Evolutionary conservation across 2,329 filamentous ascomycete species (phyloP).

Genomic region (Ophiostoma piceae): DNA sequence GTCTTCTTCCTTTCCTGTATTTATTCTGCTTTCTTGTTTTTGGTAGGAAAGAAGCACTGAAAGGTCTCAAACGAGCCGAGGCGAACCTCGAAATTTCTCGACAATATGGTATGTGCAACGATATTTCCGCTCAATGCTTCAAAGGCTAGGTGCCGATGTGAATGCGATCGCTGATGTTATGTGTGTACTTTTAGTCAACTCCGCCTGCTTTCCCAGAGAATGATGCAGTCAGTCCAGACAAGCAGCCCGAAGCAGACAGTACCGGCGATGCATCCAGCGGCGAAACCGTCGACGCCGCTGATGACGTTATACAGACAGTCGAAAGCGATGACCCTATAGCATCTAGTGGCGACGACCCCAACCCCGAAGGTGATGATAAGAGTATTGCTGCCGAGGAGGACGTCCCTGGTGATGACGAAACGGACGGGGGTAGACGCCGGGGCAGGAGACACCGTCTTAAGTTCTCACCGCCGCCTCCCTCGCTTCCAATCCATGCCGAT

Average conservation of each 20-base stretch:
- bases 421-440: background rate
- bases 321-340: background rate
- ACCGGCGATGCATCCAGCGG: background rate
- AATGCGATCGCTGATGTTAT: background rate
- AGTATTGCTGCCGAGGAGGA: background rate
- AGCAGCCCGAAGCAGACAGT: background rate
- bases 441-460: background rate
- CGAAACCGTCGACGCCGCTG: background rate
- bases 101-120: background rate
- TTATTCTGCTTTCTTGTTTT: background rate
- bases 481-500: conserved; percentile 34
- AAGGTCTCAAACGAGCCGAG: background rate
- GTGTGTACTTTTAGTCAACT: background rate
- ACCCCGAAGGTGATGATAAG: background rate
- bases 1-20: background rate
- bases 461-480: background rate
- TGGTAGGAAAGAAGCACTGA: background rate
- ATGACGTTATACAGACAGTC: background rate
- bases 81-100: background rate
- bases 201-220: background rate
- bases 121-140: background rate
- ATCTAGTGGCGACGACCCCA: background rate
- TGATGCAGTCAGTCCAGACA: background rate
- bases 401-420: background rate
- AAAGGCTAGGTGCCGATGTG: background rate